phyloP scores from a whole-genome alignment of 768 basidiomycete species.

The Termitomyces sp. region DNA sequence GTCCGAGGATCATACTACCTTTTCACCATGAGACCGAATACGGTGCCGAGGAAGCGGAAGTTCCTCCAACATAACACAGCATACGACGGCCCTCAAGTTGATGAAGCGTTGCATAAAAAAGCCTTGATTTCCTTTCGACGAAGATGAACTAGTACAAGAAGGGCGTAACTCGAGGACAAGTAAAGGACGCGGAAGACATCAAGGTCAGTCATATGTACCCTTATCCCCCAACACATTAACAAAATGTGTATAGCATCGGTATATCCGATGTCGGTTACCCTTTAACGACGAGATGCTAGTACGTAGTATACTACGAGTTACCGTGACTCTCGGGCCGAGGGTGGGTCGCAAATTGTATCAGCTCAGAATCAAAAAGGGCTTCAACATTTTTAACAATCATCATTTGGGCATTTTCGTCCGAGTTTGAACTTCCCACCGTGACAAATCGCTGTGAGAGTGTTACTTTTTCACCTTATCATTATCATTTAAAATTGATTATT shows the following conservation, averaged over 20 bases:
- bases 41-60: neutral
- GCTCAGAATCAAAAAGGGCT: neutral
- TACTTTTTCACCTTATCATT: too few relatives aligned
- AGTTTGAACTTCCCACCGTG: neutral
- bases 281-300: neutral
- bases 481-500: neutral
- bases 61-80: neutral
- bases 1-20: neutral
- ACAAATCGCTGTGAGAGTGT: neutral
- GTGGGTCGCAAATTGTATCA: neutral
- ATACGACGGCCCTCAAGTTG: neutral
- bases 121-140: neutral
- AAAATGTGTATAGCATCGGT: neutral
- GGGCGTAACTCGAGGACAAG: neutral
- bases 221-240: conserved; percentile 2
- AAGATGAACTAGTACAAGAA: neutral
- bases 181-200: neutral
- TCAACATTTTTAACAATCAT: neutral
- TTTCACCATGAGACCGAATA: neutral
- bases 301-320: neutral
- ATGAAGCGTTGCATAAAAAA: neutral
- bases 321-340: neutral
- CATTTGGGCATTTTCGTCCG: neutral
- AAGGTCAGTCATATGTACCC: neutral
- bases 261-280: neutral